Evolutionary conservation across 371 early-diverging fungal genomes (phyloP), one percentile per base, ranked within the genome.

Genomic region (Thermomucor indicae-seudaticae): DNA sequence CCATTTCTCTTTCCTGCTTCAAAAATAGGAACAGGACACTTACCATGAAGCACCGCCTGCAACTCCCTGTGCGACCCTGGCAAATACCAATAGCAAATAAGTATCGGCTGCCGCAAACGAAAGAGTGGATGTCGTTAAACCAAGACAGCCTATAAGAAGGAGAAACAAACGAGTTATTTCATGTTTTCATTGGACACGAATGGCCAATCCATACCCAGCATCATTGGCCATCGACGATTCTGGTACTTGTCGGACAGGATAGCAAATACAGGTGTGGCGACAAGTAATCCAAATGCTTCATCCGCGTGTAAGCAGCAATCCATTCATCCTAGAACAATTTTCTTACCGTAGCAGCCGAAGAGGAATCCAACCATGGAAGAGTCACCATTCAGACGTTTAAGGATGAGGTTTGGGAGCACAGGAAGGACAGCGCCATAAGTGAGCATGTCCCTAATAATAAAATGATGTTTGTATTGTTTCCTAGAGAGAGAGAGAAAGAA

Each of bases 391-490:
- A 82, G 70, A 16, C 76, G 62, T 8, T 85, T 77, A 45, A 80
- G 68, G 10, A 93, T 81, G 14, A 94, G 79, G 22, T 71, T 64
- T 3, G 95, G 95, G 28, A 93, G 66, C 44, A 91, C 81, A 22
- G 95, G 93, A 22, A 92, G 84, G 14, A 90, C 81, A n/a, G 90
- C 79, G 25, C 88, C 86, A 59, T 93, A 93, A 6, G 86, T 82
- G 16, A 86, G 67, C 64, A 87, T 85, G 61, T 93, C 90, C 45
- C 74, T 75, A 43, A 57, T 65, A 43, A 59, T 44, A 42, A 22
- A 17, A 41, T 38, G 24, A 30, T 31, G 30, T 34, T 11, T 29
- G 40, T 23, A 34, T 31, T 35, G 29, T 31, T 31, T 19, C 22
- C 10, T 14, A 35, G 16, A 34, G 31, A 55, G 16, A 12, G n/a